Evolutionary conservation across 164 flowering plant species (phyloP), one percentile per base, ranked within the genome.

Genomic region (Liquidambar formosana): DNA sequence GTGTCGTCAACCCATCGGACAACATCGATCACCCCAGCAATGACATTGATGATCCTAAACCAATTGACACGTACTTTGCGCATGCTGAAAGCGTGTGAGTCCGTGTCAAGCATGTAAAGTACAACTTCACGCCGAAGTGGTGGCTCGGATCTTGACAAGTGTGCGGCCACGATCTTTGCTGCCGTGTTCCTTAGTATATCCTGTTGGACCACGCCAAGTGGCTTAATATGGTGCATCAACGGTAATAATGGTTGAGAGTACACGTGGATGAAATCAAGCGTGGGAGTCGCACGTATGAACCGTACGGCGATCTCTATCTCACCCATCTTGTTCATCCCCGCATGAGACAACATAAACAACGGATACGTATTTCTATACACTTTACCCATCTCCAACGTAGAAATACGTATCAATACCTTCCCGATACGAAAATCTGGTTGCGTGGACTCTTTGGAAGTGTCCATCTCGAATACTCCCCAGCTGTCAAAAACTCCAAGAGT

Each of bases 1-100:
- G 88, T 83, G 33, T 89, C 82, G 1, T 89, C 92, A 6, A 85
- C 43, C 97, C 99, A 93, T 41, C 83, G 76, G 4, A 75, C 84
- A 54, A 84, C 66, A 5, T 85, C 92, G 27, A 86, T 73, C n/a
- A 81, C 68, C 0, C 89, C 80, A 0, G 86, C 71, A 0, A 88
- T 22, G 64, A 87, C 83, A 44, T 77, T 83, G 65, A 90, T 65
- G 63, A 92, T 84, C 72, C 98, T 73, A 9, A 48, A 71, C 92
- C 92, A 94, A 60, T 94, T 94, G 9, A 90, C 96, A 0, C 95
- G 88, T 1, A 87, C 84, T 65, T 83, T 88, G 14, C 98, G 70
- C 92, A 94, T 90, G 79, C 98, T 91, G 51, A 87, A 94, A 0
- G 77, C 45, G 25, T 83, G 78, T 5, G 91, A 79, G 43, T 94